A percentile compares a stretch with the other conserved stretches of the same genome.
phyloP scores from a whole-genome alignment of 192 early-diverging fungal species.

The Coemansia sp. region DNA sequence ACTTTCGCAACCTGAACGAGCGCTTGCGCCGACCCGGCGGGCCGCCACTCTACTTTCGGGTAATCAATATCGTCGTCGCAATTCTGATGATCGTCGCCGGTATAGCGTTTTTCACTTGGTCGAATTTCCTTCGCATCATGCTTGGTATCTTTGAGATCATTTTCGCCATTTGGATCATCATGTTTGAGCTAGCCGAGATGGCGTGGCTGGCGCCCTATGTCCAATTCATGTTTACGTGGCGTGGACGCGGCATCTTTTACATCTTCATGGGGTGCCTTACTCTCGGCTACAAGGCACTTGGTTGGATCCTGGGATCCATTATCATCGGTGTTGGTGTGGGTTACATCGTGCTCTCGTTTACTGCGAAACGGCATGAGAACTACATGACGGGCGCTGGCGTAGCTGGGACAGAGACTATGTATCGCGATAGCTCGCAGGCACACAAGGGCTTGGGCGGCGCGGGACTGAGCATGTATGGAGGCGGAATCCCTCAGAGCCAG shows the following conservation, averaged over 20 bases:
- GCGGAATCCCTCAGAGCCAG: not conserved
- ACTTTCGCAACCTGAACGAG: slow-evolving; percentile 32
- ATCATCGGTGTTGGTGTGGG: slow-evolving; percentile 35
- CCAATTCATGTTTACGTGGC: slow-evolving; percentile 53
- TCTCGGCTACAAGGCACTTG: slow-evolving; percentile 31
- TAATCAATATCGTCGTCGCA: slow-evolving; percentile 37
- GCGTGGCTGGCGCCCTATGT: slow-evolving; percentile 37
- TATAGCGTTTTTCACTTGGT: slow-evolving; percentile 47
- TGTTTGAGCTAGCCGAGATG: slow-evolving; percentile 41
- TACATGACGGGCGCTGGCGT: slow-evolving; percentile 13
- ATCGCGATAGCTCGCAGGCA: not conserved
- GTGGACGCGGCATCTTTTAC: slow-evolving; percentile 46
- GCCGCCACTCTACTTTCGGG: slow-evolving; percentile 44
- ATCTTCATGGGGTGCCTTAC: slow-evolving; percentile 49
- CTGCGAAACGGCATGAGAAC: slow-evolving; percentile 35
- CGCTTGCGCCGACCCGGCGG: slow-evolving; percentile 45
- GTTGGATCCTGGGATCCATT: slow-evolving; percentile 40
- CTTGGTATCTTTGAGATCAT: slow-evolving; percentile 42
- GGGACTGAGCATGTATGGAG: not conserved
- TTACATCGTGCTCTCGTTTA: slow-evolving; percentile 43
- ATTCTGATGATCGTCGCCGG: slow-evolving; percentile 40
- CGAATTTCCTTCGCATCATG: slow-evolving; percentile 46
- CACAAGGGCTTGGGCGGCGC: not conserved
- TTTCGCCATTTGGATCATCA: slow-evolving; percentile 45
- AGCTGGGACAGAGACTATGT: slow-evolving; percentile 13